phyloP scores from a whole-genome alignment of 495 filamentous ascomycete species.

The Penicillium bovifimosum region DNA sequence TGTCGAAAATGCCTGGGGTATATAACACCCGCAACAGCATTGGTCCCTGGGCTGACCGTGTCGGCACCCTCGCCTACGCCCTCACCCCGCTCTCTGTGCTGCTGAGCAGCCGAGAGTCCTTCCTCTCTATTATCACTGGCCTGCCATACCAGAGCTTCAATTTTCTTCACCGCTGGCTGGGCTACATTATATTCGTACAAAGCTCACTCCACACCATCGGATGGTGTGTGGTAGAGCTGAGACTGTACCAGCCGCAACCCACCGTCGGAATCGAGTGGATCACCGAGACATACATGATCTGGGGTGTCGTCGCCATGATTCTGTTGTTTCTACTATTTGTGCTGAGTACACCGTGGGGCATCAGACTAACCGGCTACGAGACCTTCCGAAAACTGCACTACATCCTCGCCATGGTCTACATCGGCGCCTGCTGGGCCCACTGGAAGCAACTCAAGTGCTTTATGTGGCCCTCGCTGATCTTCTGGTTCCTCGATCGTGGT shows the following conservation, averaged over 20 bases:
- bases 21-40: conserved; percentile 54
- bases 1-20: conserved; percentile 39
- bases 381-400: conserved; percentile 62
- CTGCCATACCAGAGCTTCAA: conserved; percentile 64
- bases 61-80: conserved; percentile 61
- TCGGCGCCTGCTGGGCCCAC: conserved; percentile 64
- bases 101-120: conserved; percentile 53
- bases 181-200: conserved; percentile 58
- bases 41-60: conserved; percentile 56
- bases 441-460: conserved; percentile 58
- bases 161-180: conserved; percentile 63
- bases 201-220: conserved; percentile 58
- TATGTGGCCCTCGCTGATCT: conserved; percentile 53
- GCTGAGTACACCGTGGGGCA: conserved; percentile 48
- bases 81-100: conserved; percentile 59
- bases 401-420: conserved; percentile 57
- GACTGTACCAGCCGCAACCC: conserved; percentile 62
- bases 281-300: conserved; percentile 53
- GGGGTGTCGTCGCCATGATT: conserved; percentile 60
- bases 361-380: conserved; percentile 60
- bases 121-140: conserved; percentile 57
- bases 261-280: conserved; percentile 45
- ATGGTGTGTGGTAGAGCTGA: conserved; percentile 57
- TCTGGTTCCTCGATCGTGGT: conserved; percentile 52
- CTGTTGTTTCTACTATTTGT: conserved; percentile 51